These are phyloP conservation scores for Aspergillus sclerotioniger DNA, from an alignment of 495 filamentous ascomycete genomes.

Conservation along the genomic window DNA sequence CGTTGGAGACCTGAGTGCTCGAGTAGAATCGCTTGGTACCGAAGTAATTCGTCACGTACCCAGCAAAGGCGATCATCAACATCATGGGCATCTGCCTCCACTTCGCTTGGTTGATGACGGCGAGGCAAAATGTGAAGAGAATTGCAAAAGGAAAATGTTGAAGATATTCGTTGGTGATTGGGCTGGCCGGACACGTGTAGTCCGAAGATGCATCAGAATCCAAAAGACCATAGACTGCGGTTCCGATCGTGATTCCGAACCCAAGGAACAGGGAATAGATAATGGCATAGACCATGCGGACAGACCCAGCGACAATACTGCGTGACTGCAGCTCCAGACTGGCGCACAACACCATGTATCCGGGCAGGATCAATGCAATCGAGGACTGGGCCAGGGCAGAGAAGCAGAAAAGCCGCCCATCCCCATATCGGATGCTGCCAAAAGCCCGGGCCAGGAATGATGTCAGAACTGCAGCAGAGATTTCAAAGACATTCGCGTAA, in stretches of 20 bases:
- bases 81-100: slow-evolving; percentile 87
- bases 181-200: slow-evolving; percentile 61
- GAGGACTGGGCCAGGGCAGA: slow-evolving; percentile 86
- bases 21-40: slow-evolving; percentile 66
- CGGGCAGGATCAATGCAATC: slow-evolving; percentile 90
- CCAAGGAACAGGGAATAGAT: slow-evolving; percentile 95
- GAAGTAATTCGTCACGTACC: slow-evolving; percentile 88
- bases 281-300: slow-evolving; percentile 94
- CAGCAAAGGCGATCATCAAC: slow-evolving; percentile 75
- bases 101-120: slow-evolving; percentile 84
- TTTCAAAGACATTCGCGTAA: slow-evolving; percentile 84
- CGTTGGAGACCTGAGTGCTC: slow-evolving; percentile 76
- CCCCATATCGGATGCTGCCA: slow-evolving; percentile 64
- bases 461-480: slow-evolving; percentile 79
- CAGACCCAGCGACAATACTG: slow-evolving; percentile 83
- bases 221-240: slow-evolving; percentile 81
- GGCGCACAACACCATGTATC: slow-evolving; percentile 79
- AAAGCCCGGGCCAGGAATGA: slow-evolving; percentile 89
- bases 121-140: slow-evolving; percentile 77
- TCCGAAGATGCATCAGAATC: slow-evolving; percentile 70
- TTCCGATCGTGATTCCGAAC: slow-evolving; percentile 95
- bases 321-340: slow-evolving; percentile 85
- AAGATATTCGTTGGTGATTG: slow-evolving; percentile 51
- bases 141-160: slow-evolving; percentile 70
- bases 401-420: slow-evolving; percentile 80